Conservation (phyloP, 345 rosid genomes). For the Acer saccharum region DNA sequence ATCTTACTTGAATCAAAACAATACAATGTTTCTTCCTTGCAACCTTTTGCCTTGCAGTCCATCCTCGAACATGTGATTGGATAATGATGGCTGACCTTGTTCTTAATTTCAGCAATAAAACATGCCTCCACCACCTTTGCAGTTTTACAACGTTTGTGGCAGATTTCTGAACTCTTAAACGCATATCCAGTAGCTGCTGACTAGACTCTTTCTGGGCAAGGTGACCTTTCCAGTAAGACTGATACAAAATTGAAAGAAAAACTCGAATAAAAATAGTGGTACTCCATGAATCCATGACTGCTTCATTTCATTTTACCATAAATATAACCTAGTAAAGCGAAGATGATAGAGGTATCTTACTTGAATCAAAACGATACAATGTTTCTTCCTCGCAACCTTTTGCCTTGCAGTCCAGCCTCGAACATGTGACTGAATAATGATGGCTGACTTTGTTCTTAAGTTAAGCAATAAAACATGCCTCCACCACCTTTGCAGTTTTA, state of each 20-base stretch:
- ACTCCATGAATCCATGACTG: neutral
- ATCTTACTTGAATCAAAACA: conserved; percentile 73
- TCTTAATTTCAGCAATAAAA: conserved; percentile 45
- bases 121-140: conserved; percentile 87
- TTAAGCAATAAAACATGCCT: conserved; percentile 48
- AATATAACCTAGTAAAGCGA: neutral
- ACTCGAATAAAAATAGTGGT: conserved; percentile 4
- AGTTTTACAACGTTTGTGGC: conserved; percentile 67
- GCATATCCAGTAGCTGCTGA: conserved; percentile 54
- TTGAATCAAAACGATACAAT: conserved; percentile 55
- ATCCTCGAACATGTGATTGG: conserved; percentile 61
- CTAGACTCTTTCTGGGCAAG: conserved; percentile 64
- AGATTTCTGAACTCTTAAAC: conserved; percentile 62
- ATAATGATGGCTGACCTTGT: conserved; percentile 51
- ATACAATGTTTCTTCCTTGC: conserved; percentile 41
- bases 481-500: conserved; percentile 92
- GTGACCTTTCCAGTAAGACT: conserved; percentile 89
- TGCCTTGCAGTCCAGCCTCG: conserved; percentile 65
- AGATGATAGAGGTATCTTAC: conserved; percentile 41
- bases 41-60: conserved; percentile 55
- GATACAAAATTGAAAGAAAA: conserved; percentile 18
- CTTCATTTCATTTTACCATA: conserved; percentile 4
- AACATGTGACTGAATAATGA: conserved; percentile 56
- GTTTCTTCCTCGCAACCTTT: conserved; percentile 47
- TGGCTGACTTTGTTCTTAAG: conserved; percentile 49